Evolutionary conservation across 2,329 filamentous ascomycete species (phyloP), one percentile per base, ranked within the genome.

Genomic region (Mycogone perniciosa): DNA sequence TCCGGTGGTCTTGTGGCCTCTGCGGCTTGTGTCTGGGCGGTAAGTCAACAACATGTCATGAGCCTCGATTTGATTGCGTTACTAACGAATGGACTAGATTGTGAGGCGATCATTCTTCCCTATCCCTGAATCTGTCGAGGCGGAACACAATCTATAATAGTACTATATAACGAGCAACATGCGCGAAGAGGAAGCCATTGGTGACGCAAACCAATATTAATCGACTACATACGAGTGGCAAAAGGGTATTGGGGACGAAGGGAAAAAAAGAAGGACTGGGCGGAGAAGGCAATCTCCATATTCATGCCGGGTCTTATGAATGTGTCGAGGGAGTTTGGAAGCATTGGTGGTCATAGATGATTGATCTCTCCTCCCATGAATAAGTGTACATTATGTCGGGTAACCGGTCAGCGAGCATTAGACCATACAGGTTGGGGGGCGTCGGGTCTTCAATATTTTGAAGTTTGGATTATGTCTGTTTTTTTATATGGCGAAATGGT

Each of bases 1-100:
- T 96, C 91, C 34, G 88, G 90, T 56, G 89, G 85, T 60, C 85
- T 99, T 59, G 91, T 97, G 53, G 93, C 86, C 48, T 82, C 84
- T 39, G 79, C 93, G 56, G 95, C 93, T 50, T 90, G 88, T 57
- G 80, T 75, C 54, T 99, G 95, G 93, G 86, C 91, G 64, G 92
- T 99, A 82, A 72, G 88, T 82, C 47, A 20, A 20, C 20, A 20
- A 20, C 20, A 20, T 20, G 2, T 20, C 20, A 20, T 20, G 20
- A 20, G 20, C 20, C 20, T 20, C 20, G 20, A 20, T 20, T 20
- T 20, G 3, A 20, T 20, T 20, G 20, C 20, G 20, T 29, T 31
- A 30, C 11, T 9, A 9, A 30, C 13, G 20, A 30, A 31, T 50
- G 5, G 63, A 31, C 8, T 31, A 72, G 70, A 54, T 72, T 62